These are phyloP conservation scores for Pyrenula aspistea DNA, from an alignment of 495 filamentous ascomycete species.

Conservation along the genomic window DNA sequence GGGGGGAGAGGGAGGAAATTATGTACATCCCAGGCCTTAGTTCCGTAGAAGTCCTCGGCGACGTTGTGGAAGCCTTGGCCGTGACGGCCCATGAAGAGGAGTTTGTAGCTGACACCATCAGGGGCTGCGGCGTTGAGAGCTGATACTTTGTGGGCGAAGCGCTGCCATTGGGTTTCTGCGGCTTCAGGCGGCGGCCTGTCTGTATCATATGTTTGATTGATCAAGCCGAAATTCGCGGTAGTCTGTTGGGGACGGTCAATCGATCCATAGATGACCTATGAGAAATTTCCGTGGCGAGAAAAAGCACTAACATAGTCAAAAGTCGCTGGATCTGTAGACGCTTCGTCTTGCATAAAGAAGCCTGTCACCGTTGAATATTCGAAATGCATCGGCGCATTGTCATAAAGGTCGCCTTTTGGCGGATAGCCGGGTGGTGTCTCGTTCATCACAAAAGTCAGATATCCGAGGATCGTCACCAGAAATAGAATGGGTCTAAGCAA, in stretches of 20 bases:
- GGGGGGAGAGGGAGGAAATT: too few species aligned
- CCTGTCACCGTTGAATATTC: conserved; percentile 54
- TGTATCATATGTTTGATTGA: conserved; percentile 42
- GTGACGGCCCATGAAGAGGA: conserved; percentile 58
- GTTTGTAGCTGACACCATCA: conserved; percentile 46
- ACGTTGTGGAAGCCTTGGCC: conserved; percentile 61
- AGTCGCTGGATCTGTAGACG: conserved; percentile 41
- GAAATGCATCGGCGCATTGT: background rate
- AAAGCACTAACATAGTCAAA: conserved; percentile 74
- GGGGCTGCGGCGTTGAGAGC: conserved; percentile 38
- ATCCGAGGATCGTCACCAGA: too few species aligned
- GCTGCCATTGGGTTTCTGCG: conserved; percentile 50
- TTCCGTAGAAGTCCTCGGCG: conserved; percentile 54
- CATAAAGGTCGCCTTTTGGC: too few species aligned
- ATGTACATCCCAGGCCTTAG: conserved; percentile 60
- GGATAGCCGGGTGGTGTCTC: too few species aligned
- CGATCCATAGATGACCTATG: too few species aligned
- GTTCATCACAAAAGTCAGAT: too few species aligned
- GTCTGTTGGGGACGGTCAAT: too few species aligned
- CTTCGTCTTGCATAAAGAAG: conserved; percentile 63
- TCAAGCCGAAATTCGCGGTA: conserved; percentile 53
- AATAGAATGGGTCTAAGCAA: too few species aligned
- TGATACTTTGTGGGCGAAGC: conserved; percentile 45
- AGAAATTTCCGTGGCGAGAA: too few species aligned
- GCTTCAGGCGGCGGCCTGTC: conserved; percentile 19